Percentiles rank a stretch among this genome's conserved stretches.
These are phyloP conservation scores for Trichoderma simmonsii DNA, from an alignment of 2,329 filamentous ascomycete species.

Conservation along the genomic window DNA sequence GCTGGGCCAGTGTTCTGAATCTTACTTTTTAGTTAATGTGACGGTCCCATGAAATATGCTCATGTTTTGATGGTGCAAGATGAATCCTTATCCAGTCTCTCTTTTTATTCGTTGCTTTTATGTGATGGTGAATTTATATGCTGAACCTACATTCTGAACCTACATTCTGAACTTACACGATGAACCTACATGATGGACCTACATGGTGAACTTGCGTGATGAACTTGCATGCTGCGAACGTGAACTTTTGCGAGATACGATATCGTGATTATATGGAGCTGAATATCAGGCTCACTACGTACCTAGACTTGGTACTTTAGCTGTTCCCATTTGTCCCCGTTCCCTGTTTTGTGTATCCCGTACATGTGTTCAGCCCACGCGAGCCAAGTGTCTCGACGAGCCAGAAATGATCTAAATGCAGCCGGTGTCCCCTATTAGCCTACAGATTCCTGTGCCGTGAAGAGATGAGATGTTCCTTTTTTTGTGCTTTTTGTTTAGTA, in stretches of 20 bases:
- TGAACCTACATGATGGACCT: background rate
- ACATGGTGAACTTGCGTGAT: background rate
- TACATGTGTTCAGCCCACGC: background rate
- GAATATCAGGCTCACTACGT: background rate
- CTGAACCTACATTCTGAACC: background rate
- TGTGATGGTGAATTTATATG: background rate
- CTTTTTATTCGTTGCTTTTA: background rate
- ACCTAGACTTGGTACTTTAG: background rate
- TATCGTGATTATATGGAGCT: background rate
- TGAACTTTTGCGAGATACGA: background rate
- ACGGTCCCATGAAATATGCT: background rate
- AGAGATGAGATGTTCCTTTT: background rate
- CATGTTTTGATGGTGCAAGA: background rate
- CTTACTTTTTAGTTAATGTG: slow-evolving; percentile 8
- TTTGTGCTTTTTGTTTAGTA: background rate
- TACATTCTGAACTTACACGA: background rate
- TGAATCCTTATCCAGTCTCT: background rate
- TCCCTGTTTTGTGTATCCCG: background rate
- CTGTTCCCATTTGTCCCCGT: background rate
- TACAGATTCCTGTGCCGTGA: background rate
- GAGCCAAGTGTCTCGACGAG: background rate
- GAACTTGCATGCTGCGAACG: too few relatives aligned
- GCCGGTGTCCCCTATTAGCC: background rate
- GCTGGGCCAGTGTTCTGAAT: slow-evolving; percentile 12
- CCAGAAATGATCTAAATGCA: background rate